Evolutionary conservation across 192 early-diverging fungal species (phyloP).

Genomic region (Phycomyces nitens): DNA sequence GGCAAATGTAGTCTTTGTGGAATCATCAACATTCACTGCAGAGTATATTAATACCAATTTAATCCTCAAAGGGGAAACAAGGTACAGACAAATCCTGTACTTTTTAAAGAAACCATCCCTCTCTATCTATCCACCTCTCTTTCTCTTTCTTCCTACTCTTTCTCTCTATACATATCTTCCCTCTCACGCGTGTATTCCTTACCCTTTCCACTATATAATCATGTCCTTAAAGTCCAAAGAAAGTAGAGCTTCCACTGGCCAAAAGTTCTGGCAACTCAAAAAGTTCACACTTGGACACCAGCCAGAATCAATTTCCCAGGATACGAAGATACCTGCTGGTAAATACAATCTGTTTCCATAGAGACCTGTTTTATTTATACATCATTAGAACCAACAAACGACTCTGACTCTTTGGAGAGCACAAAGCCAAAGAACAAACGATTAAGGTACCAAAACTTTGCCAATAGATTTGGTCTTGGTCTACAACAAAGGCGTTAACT

Average conservation of each 20-base stretch:
- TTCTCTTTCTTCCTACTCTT: slow-evolving; percentile 10
- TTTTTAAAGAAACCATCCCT: slow-evolving; percentile 12
- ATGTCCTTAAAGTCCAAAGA: slow-evolving; percentile 11
- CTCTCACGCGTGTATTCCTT: slow-evolving; percentile 6
- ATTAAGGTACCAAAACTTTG: slow-evolving; percentile 3
- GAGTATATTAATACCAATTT: neutral
- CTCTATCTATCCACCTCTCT: slow-evolving; percentile 17
- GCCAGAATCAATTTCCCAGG: neutral
- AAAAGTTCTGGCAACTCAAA: slow-evolving; percentile 31
- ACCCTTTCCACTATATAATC: slow-evolving; percentile 3
- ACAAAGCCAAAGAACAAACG: slow-evolving; percentile 20
- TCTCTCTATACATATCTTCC: neutral
- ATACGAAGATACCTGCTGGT: slow-evolving; percentile 2
- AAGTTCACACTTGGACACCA: slow-evolving; percentile 13
- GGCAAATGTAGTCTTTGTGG: neutral
- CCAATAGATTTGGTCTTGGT: neutral
- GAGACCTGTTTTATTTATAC: no score
- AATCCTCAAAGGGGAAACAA: neutral
- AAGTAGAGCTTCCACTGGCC: slow-evolving; percentile 10
- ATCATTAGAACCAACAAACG: neutral
- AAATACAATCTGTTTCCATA: no score
- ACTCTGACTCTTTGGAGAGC: neutral
- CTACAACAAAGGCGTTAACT: no score
- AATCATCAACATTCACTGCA: neutral
- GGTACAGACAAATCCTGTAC: neutral